Evolutionary conservation across 2,329 filamentous ascomycete species (phyloP).

Genomic region (Colletotrichum agaves): DNA sequence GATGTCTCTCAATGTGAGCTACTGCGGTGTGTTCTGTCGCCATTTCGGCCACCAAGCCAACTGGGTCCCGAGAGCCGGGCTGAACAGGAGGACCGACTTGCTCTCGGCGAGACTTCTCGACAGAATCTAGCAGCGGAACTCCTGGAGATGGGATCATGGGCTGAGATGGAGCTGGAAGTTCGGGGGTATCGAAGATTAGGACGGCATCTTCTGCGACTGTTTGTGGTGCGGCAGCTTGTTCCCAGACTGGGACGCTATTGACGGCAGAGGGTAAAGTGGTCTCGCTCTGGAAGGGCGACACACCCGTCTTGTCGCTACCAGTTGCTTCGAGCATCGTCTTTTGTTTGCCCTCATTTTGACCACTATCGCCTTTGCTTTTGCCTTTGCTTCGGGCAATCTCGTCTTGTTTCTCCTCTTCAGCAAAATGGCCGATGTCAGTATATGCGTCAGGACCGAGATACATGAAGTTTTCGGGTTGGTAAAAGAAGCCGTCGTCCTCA

Average conservation of each 20-base stretch:
- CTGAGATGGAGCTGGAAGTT: neutral
- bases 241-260: constrained; percentile 40
- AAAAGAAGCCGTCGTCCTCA: constrained; percentile 52
- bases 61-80: constrained; percentile 47
- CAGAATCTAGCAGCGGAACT: constrained; percentile 49
- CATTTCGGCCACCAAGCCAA: constrained; percentile 60
- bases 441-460: constrained; percentile 60
- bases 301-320: constrained; percentile 25
- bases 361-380: neutral
- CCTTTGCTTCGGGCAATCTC: neutral
- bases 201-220: neutral
- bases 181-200: neutral
- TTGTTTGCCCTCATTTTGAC: neutral
- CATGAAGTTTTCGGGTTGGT: constrained; percentile 64
- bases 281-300: constrained; percentile 43
- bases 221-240: neutral
- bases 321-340: constrained; percentile 16
- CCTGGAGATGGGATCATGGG: constrained; percentile 3
- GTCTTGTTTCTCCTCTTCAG: constrained; percentile 50
- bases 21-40: constrained; percentile 54
- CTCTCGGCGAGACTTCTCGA: constrained; percentile 46
- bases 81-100: constrained; percentile 42
- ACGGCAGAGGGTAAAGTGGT: constrained; percentile 40
- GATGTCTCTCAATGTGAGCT: constrained; percentile 55
- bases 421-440: constrained; percentile 57